Evolutionary conservation across 768 basidiomycete genomes (phyloP).

Genomic region (Pilatotrama ljubarskyi): DNA sequence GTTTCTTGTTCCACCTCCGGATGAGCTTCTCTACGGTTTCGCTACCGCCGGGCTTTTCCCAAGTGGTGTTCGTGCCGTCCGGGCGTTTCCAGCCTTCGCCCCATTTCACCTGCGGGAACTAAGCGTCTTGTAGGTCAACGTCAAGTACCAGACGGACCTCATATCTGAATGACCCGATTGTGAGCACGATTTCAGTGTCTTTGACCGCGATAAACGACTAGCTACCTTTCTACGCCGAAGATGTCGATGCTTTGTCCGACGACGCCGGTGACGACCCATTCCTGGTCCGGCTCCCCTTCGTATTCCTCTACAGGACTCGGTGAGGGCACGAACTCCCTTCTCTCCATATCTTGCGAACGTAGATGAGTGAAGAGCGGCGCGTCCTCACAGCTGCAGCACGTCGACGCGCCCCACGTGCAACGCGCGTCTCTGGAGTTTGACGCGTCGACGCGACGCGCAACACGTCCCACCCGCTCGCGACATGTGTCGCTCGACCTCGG

Average conservation of each 20-base stretch:
- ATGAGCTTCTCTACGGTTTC: slow-evolving; percentile 24
- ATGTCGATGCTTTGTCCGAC: slow-evolving; percentile 23
- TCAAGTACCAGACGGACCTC: background rate
- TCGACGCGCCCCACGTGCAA: slow-evolving; percentile 5
- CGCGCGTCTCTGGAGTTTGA: background rate
- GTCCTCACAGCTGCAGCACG: background rate
- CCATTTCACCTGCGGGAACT: slow-evolving; percentile 48
- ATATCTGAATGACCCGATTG: slow-evolving; percentile 1
- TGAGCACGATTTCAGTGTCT: background rate
- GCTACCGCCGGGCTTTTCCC: slow-evolving; percentile 37
- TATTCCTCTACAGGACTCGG: slow-evolving; percentile 22
- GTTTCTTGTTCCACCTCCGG: slow-evolving; percentile 37
- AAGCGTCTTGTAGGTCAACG: background rate
- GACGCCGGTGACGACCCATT: slow-evolving; percentile 19
- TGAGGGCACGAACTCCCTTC: slow-evolving; percentile 8
- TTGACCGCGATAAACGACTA: background rate
- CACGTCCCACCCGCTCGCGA: background rate
- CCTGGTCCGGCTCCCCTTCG: slow-evolving; percentile 7
- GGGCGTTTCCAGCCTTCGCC: slow-evolving; percentile 44
- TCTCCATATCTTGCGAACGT: background rate
- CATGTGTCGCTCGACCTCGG: no score
- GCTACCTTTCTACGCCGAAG: slow-evolving; percentile 15
- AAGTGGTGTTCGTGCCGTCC: slow-evolving; percentile 58
- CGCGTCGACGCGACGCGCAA: slow-evolving; percentile 5
- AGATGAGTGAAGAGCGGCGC: background rate